Conservation (phyloP, 2,329 filamentous ascomycete species). For the Dothideomycetes sp. region DNA sequence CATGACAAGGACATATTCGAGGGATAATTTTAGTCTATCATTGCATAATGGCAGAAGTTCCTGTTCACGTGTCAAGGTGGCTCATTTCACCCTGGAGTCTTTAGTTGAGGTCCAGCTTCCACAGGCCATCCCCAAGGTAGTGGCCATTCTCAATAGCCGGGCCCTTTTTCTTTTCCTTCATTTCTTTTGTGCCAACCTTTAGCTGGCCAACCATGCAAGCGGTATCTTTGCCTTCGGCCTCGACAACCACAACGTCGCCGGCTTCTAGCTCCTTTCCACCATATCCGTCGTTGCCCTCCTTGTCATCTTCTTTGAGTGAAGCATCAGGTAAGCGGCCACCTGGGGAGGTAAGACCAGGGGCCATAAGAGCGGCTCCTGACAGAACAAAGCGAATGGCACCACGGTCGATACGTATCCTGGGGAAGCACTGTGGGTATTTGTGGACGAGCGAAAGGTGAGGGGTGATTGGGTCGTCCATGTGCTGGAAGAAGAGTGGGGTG, state of each 20-base stretch:
- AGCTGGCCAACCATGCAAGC: constrained; percentile 80
- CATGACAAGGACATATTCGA: no score
- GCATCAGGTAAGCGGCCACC: constrained; percentile 67
- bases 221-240: constrained; percentile 87
- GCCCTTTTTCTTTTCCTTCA: constrained; percentile 89
- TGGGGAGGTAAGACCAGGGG: constrained; percentile 74
- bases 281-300: constrained; percentile 32
- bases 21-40: not conserved
- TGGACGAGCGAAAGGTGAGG: constrained; percentile 87
- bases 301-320: constrained; percentile 23
- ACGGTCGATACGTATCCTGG: constrained; percentile 79
- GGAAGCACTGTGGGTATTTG: constrained; percentile 75
- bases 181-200: constrained; percentile 77
- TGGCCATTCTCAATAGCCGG: constrained; percentile 89
- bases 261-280: constrained; percentile 59
- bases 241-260: constrained; percentile 77
- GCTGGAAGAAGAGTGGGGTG: constrained; percentile 83
- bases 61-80: not conserved
- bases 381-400: constrained; percentile 96
- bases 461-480: constrained; percentile 63
- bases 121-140: constrained; percentile 87
- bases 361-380: constrained; percentile 89
- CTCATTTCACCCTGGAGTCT: not conserved
- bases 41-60: not conserved
- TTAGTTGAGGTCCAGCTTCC: constrained; percentile 51